Percentiles rank a stretch among this genome's conserved stretches.
Conservation (phyloP, 345 rosid species). For the Draba incana region DNA sequence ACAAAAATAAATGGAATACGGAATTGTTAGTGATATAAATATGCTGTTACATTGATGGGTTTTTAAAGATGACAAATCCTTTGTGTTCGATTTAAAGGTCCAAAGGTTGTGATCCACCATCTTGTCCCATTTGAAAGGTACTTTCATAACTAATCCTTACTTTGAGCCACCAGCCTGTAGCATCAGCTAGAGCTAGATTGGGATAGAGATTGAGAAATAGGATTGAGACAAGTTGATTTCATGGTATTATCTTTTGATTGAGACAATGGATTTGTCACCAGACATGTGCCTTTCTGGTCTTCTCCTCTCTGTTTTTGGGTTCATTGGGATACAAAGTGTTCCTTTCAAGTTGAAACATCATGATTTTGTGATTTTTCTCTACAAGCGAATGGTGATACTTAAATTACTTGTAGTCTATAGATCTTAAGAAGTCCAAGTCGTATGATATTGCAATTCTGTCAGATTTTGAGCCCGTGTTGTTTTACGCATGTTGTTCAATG, state of each 20-base stretch:
- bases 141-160: constrained; percentile 1
- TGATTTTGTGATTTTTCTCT: constrained; percentile 23
- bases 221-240: not conserved
- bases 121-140: constrained; percentile 12
- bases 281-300: not conserved
- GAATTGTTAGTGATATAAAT: no score
- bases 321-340: not conserved
- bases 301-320: constrained; percentile 18
- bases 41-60: not conserved
- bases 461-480: no score
- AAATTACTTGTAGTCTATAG: not conserved
- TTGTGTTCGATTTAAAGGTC: no score
- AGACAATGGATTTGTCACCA: not conserved
- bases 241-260: not conserved
- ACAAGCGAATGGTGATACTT: constrained; percentile 17
- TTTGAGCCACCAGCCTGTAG: not conserved
- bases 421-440: no score
- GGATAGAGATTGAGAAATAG: not conserved
- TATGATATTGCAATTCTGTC: no score
- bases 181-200: constrained; percentile 8
- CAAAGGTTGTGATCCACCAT: not conserved
- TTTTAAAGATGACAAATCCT: not conserved
- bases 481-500: not conserved
- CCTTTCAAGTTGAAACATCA: not conserved
- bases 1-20: no score